Conservation (phyloP, 2,329 filamentous ascomycete genomes). For the Penicillium sp. region DNA sequence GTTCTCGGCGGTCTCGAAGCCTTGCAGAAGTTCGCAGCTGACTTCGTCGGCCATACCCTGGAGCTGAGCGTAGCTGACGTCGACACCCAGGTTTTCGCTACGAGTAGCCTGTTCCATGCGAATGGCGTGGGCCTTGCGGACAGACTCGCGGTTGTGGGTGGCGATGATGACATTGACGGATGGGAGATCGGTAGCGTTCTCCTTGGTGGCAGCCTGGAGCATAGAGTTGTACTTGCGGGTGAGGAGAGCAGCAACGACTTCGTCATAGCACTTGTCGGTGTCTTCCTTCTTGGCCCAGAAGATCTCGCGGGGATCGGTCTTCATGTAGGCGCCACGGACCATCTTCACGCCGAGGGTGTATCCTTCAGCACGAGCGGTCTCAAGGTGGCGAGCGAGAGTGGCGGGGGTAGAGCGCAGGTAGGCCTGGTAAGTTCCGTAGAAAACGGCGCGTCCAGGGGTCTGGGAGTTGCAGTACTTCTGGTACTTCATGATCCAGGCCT, state of each 20-base stretch:
- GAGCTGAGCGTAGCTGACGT: constrained; percentile 72
- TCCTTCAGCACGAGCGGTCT: constrained; percentile 48
- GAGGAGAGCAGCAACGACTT: constrained; percentile 57
- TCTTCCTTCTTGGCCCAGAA: constrained; percentile 52
- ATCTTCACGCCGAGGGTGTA: constrained; percentile 56
- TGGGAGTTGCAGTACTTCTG: constrained; percentile 55
- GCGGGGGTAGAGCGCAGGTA: constrained; percentile 53
- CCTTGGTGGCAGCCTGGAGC: constrained; percentile 50
- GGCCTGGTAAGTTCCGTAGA: constrained; percentile 57
- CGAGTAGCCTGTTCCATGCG: constrained; percentile 49
- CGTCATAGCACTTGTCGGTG: constrained; percentile 57
- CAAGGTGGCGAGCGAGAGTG: constrained; percentile 50
- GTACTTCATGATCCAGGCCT: constrained; percentile 55
- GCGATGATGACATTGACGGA: constrained; percentile 58
- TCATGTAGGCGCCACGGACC: constrained; percentile 57
- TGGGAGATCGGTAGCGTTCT: constrained; percentile 38
- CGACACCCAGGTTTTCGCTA: constrained; percentile 44
- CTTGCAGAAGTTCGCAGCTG: constrained; percentile 60
- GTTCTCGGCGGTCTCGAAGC: constrained; percentile 32
- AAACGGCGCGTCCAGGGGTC: constrained; percentile 52
- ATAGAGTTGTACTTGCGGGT: constrained; percentile 60
- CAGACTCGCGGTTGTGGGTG: constrained; percentile 60
- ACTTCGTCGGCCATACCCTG: constrained; percentile 97
- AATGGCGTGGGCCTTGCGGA: constrained; percentile 53
- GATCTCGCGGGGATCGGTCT: constrained; percentile 48